Conservation (phyloP, 768 basidiomycete genomes). For the Dioszegia hungarica region DNA sequence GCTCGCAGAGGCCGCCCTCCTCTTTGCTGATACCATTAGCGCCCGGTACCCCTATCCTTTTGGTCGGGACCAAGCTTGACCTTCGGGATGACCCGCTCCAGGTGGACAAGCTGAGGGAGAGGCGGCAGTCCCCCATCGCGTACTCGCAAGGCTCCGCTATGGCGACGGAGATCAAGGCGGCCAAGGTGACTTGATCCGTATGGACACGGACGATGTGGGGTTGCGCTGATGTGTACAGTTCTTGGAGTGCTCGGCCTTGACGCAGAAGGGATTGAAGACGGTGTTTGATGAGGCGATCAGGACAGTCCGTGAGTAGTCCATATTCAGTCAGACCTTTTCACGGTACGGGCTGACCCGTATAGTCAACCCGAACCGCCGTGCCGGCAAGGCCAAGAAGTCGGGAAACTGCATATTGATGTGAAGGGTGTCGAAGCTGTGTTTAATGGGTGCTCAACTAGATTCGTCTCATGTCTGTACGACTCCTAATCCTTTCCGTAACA, state of each 20-base stretch:
- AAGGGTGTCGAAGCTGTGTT: background rate
- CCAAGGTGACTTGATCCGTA: constrained; percentile 28
- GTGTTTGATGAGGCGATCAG: constrained; percentile 51
- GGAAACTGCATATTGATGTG: constrained; percentile 45
- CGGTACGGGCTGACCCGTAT: constrained; percentile 1
- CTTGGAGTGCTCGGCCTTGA: constrained; percentile 47
- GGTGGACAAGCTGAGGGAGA: constrained; percentile 50
- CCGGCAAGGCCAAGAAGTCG: constrained; percentile 42
- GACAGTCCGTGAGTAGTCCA: constrained; percentile 37
- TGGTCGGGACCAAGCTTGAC: constrained; percentile 92
- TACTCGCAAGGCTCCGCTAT: constrained; percentile 39
- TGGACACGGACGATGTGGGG: background rate
- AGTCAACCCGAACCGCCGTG: constrained; percentile 40
- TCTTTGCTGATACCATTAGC: constrained; percentile 51
- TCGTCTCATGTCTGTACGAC: too few species aligned
- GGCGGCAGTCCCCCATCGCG: constrained; percentile 42
- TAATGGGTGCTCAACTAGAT: background rate
- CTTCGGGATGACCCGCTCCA: constrained; percentile 79
- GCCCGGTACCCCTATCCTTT: constrained; percentile 84
- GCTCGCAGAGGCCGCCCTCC: too few species aligned
- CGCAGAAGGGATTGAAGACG: constrained; percentile 48
- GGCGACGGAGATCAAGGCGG: constrained; percentile 42
- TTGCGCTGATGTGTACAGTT: constrained; percentile 23
- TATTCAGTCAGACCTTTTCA: background rate
- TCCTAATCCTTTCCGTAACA: too few species aligned